phyloP scores from a whole-genome alignment of 805 yeast genomes.

The Wickerhamiella azymoides region DNA sequence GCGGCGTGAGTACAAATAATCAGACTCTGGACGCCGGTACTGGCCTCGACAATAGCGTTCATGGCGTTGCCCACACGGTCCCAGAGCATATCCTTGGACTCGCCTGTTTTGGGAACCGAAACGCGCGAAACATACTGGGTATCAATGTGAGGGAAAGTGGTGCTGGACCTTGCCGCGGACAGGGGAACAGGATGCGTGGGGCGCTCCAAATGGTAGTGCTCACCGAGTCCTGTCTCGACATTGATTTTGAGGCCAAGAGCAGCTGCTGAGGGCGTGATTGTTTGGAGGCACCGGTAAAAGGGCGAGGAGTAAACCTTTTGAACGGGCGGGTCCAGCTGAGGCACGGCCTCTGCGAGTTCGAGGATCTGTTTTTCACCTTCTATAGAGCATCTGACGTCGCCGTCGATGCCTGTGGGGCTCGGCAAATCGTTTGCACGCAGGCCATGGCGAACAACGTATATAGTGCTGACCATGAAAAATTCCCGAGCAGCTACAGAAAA shows the following conservation, averaged over 20 bases:
- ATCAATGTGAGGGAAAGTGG: constrained; percentile 39
- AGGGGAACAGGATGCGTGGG: constrained; percentile 41
- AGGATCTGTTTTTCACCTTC: constrained; percentile 83
- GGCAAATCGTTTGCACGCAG: constrained; percentile 56
- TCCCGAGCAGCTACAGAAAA: neutral
- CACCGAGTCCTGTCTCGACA: constrained; percentile 78
- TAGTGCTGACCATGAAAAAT: constrained; percentile 18
- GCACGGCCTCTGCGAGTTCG: constrained; percentile 53
- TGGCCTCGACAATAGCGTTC: constrained; percentile 41
- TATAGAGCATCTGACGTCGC: constrained; percentile 77
- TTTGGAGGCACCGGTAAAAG: constrained; percentile 79
- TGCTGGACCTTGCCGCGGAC: constrained; percentile 25
- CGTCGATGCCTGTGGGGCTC: constrained; percentile 78
- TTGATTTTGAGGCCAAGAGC: constrained; percentile 42
- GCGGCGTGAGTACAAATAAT: constrained; percentile 90
- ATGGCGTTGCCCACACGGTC: constrained; percentile 45
- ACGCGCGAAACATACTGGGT: constrained; percentile 40
- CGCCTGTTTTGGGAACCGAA: constrained; percentile 57
- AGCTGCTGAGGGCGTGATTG: constrained; percentile 56
- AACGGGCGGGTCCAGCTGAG: constrained; percentile 42
- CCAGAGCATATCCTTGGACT: constrained; percentile 56
- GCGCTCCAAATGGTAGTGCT: constrained; percentile 74
- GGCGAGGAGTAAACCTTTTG: constrained; percentile 68
- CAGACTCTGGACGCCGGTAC: constrained; percentile 39
- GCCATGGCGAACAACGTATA: constrained; percentile 44